These are phyloP conservation scores for Backusella australiensis DNA, from an alignment of 192 early-diverging fungal species.

Conservation along the genomic window DNA sequence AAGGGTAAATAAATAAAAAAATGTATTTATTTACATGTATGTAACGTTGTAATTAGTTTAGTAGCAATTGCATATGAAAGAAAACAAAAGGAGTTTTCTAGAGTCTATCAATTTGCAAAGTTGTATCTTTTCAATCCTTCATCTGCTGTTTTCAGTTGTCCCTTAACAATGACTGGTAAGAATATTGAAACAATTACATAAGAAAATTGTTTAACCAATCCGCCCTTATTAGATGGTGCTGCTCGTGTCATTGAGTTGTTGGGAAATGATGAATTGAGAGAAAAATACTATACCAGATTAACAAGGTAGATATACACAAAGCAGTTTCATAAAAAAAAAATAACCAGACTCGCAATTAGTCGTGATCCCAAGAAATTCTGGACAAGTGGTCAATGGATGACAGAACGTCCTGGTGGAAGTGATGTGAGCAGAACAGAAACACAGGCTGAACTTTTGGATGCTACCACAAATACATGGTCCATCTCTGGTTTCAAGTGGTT, in stretches of 20 bases:
- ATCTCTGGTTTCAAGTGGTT: constrained; percentile 76
- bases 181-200: no score
- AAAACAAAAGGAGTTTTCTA: constrained; percentile 44
- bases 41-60: constrained; percentile 31
- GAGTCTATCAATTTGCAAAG: constrained; percentile 68
- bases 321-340: no score
- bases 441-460: constrained; percentile 46
- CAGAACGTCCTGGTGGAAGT: constrained; percentile 66
- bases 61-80: constrained; percentile 65
- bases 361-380: constrained; percentile 63
- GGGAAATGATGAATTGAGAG: constrained; percentile 53
- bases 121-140: constrained; percentile 54
- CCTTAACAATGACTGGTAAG: constrained; percentile 72
- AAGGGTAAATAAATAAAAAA: constrained; percentile 36
- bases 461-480: constrained; percentile 33
- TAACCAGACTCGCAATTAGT: constrained; percentile 3
- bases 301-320: constrained; percentile 32
- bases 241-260: constrained; percentile 61
- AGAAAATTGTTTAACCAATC: no score
- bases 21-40: neutral
- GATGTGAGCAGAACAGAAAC: constrained; percentile 69
- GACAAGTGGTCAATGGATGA: constrained; percentile 79
- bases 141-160: constrained; percentile 59
- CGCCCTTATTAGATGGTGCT: constrained; percentile 50
- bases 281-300: constrained; percentile 38